Evolutionary conservation across 768 basidiomycete genomes (phyloP).

Genomic region (Filobasidium wieringae): DNA sequence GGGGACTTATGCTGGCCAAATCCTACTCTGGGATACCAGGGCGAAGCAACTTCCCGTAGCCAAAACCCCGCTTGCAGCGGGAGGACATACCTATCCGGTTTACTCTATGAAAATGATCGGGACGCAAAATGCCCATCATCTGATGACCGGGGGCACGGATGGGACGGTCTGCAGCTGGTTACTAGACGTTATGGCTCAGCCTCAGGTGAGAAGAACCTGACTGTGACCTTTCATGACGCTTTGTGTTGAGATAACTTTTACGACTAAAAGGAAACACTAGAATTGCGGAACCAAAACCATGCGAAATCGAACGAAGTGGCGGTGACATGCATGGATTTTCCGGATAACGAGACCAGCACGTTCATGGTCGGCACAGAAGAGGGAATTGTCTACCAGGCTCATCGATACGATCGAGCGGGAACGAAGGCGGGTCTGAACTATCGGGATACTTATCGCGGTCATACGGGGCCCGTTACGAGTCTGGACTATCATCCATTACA

Average conservation of each 20-base stretch:
- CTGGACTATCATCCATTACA: constrained; percentile 85
- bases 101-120: constrained; percentile 98
- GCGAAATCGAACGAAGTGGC: constrained; percentile 96
- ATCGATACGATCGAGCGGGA: constrained; percentile 91
- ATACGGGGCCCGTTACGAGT: constrained; percentile 86
- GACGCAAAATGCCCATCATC: constrained; percentile 94
- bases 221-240: too few relatives aligned
- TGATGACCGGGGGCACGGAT: constrained; percentile 93
- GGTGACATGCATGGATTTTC: constrained; percentile 85
- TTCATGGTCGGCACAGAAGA: constrained; percentile 99
- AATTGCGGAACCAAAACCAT: constrained; percentile 75
- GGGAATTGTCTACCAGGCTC: constrained; percentile 90
- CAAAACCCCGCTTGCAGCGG: constrained; percentile 89
- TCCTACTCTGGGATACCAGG: constrained; percentile 94
- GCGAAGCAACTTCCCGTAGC: constrained; percentile 91
- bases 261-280: constrained; percentile 68
- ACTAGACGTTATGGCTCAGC: constrained; percentile 96
- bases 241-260: too few relatives aligned
- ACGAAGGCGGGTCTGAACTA: constrained; percentile 91
- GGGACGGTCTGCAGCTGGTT: constrained; percentile 96
- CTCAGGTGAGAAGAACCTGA: constrained; percentile 56
- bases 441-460: constrained; percentile 82
- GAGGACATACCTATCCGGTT: constrained; percentile 95
- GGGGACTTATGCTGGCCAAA: constrained; percentile 98
- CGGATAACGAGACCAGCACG: constrained; percentile 87